phyloP scores from a whole-genome alignment of 495 filamentous ascomycete genomes.

The Emericellopsis terricola region DNA sequence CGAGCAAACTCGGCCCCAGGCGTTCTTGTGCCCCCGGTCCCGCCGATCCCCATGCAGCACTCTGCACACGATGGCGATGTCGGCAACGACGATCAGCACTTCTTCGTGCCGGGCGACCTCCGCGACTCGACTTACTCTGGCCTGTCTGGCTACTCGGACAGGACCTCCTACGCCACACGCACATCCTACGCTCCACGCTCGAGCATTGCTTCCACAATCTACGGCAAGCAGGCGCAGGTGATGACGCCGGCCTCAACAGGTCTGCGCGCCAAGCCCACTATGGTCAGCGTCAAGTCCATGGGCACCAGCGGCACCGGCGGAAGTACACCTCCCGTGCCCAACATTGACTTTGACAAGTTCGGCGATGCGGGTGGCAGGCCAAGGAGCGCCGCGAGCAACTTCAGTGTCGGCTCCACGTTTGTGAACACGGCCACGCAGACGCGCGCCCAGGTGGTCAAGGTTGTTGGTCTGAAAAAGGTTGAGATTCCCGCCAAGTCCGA shows the following conservation, averaged over 20 bases:
- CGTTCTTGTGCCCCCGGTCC: slow-evolving; percentile 77
- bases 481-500: slow-evolving; percentile 7
- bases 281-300: slow-evolving; percentile 71
- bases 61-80: slow-evolving; percentile 37
- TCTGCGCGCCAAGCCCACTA: slow-evolving; percentile 66
- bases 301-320: slow-evolving; percentile 18
- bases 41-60: slow-evolving; percentile 63
- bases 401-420: slow-evolving; percentile 48
- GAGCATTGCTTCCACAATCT: slow-evolving; percentile 83
- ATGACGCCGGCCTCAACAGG: slow-evolving; percentile 67
- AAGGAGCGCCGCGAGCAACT: slow-evolving; percentile 27
- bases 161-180: slow-evolving; percentile 40
- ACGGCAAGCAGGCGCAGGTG: slow-evolving; percentile 60
- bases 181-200: slow-evolving; percentile 51
- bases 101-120: slow-evolving; percentile 85
- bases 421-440: slow-evolving; percentile 37
- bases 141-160: slow-evolving; percentile 43
- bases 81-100: slow-evolving; percentile 59
- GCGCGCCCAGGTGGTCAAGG: slow-evolving; percentile 32
- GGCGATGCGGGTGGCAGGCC: slow-evolving; percentile 23
- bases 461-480: slow-evolving; percentile 28
- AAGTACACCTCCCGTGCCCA: slow-evolving; percentile 38
- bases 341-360: slow-evolving; percentile 33
- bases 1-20: slow-evolving; percentile 66
- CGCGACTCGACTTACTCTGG: slow-evolving; percentile 71